Base-by-base conservation (phyloP, 345 rosid genomes). In the Gossypioides kirkii region DNA sequence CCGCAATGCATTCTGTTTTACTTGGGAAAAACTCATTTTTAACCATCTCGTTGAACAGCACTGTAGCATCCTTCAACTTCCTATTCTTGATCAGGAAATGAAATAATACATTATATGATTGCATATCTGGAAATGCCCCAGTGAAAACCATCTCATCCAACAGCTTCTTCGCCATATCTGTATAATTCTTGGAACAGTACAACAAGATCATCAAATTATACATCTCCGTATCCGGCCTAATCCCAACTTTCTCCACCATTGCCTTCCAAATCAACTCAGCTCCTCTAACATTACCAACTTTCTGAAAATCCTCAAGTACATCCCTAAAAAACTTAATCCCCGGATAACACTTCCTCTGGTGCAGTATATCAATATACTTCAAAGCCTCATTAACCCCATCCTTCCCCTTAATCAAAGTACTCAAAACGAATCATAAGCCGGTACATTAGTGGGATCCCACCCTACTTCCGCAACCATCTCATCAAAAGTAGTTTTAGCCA, bases 401-500 rank as follows among this genome's bases (percentile, higher is more conserved):
- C 38, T 49, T 63, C n/a, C 82, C 87, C 72, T 60, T 70, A 18
- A 89, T 70, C 71, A 89, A 71, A 76, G 87, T 87, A 77, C 73
- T 28, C 77, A 89, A 65, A 84, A 78, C 0, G 90, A 73, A 69
- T 78, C 85, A 32, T 89, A 87, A 11, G 93, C 91, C 3, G 89
- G 87, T 17, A 82, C 71, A 67, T 87, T 89, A 22, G 8, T 52
- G 0, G 86, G 89, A 72, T 89, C 83, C 90, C 89, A 89, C 54
- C 93, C 90, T 1, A 89, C 69, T 25, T 84, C 86, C 0, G 2
- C 32, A 38, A 87, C 81, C 93, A 87, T 85, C 32, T 87, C 85
- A 0, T 61, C 58, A 0, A 89, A 84, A 25, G 86, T 82, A 46
- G 28, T 45, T 77, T 73, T 82, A 0, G 88, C 80, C 26, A 67